Evolutionary conservation across 129 eudicot species (phyloP).

Genomic region (Silybum marianum): DNA sequence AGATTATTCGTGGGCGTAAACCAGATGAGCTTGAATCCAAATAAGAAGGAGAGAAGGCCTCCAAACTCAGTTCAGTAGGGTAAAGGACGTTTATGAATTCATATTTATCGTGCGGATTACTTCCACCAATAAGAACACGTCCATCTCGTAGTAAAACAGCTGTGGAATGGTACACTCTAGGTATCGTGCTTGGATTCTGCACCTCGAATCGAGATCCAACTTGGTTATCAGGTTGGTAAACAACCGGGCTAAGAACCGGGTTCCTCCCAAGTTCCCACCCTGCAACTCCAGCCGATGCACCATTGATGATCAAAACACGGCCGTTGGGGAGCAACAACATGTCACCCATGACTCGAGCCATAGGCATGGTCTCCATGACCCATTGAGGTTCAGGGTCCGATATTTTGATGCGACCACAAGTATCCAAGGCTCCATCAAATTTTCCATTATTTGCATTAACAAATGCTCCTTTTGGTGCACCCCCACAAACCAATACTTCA

Average conservation of each 20-base stretch:
- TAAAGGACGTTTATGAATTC: slow-evolving; percentile 48
- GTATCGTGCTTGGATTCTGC: slow-evolving; percentile 40
- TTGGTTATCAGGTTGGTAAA: slow-evolving; percentile 36
- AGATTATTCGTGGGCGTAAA: slow-evolving; percentile 48
- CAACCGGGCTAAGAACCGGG: slow-evolving; percentile 53
- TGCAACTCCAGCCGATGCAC: slow-evolving; percentile 48
- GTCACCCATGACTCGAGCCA: slow-evolving; percentile 69
- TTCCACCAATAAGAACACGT: slow-evolving; percentile 57
- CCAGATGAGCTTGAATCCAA: slow-evolving; percentile 26
- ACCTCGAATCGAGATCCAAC: slow-evolving; percentile 43
- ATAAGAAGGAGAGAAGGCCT: slow-evolving; percentile 66
- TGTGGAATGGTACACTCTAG: slow-evolving; percentile 64
- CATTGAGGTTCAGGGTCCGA: slow-evolving; percentile 57
- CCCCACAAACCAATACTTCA: slow-evolving; percentile 75
- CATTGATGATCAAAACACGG: slow-evolving; percentile 52
- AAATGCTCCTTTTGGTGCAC: slow-evolving; percentile 54
- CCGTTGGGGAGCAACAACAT: slow-evolving; percentile 62
- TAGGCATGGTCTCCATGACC: slow-evolving; percentile 69
- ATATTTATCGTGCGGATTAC: slow-evolving; percentile 59
- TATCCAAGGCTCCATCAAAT: slow-evolving; percentile 42
- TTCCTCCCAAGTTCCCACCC: slow-evolving; percentile 58
- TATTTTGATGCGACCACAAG: slow-evolving; percentile 52
- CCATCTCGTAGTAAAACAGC: slow-evolving; percentile 52
- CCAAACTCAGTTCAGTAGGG: slow-evolving; percentile 67
- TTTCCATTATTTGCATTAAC: slow-evolving; percentile 34